Percentiles rank a stretch among this genome's conserved stretches.
Evolutionary conservation across 106 monocot species (phyloP).

Genomic region (Hemerocallis citrina): DNA sequence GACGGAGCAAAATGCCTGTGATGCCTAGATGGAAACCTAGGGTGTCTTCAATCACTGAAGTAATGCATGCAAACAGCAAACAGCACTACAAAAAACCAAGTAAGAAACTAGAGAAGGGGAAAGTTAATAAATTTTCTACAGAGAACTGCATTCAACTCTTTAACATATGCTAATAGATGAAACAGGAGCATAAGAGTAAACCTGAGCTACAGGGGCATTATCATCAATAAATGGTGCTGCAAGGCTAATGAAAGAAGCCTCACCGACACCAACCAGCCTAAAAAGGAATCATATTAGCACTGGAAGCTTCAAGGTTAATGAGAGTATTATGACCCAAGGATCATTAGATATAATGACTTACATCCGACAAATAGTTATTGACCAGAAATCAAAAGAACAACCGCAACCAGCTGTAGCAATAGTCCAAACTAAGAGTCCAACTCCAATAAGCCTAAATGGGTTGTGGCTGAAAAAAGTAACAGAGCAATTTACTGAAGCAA

Average conservation of each 20-base stretch:
- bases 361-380: slow-evolving; percentile 93
- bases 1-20: too few relatives aligned
- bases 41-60: too few relatives aligned
- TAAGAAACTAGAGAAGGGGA: not conserved
- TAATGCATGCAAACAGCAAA: too few relatives aligned
- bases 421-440: slow-evolving; percentile 89
- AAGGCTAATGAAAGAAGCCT: slow-evolving; percentile 98
- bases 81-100: not conserved
- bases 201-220: slow-evolving; percentile 85
- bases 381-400: slow-evolving; percentile 88
- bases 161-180: not conserved
- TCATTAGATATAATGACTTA: slow-evolving; percentile 25
- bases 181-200: slow-evolving; percentile 16
- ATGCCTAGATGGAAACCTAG: too few relatives aligned
- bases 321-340: not conserved
- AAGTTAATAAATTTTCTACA: not conserved
- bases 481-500: not conserved
- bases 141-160: not conserved
- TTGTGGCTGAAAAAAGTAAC: slow-evolving; percentile 56
- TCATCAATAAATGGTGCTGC: slow-evolving; percentile 99
- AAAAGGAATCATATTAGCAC: slow-evolving; percentile 4
- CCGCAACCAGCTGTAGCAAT: slow-evolving; percentile 95
- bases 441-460: slow-evolving; percentile 98
- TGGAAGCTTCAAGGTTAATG: not conserved
- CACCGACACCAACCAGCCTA: slow-evolving; percentile 99